phyloP scores from a whole-genome alignment of 768 basidiomycete genomes.

The Suillus subluteus region DNA sequence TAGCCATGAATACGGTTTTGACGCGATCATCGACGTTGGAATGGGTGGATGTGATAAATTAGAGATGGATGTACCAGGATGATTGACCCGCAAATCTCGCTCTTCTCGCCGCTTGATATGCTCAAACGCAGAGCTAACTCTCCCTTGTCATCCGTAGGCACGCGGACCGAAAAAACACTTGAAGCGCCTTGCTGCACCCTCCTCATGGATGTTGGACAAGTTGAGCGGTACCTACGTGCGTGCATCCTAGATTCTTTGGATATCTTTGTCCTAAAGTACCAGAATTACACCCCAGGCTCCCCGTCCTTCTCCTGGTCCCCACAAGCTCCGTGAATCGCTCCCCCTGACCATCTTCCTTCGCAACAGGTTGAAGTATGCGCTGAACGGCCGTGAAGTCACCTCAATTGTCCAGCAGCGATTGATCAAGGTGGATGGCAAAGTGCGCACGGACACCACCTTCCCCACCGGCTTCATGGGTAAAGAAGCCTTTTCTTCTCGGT shows the following conservation, averaged over 20 bases:
- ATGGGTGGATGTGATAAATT: constrained; percentile 32
- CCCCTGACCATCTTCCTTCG: constrained; percentile 97
- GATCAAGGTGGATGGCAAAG: constrained; percentile 98
- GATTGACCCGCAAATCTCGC: not conserved
- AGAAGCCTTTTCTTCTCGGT: constrained; percentile 23
- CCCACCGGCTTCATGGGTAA: constrained; percentile 97
- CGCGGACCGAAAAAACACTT: constrained; percentile 99
- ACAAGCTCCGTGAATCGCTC: constrained; percentile 98
- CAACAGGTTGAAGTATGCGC: constrained; percentile 98
- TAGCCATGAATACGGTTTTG: not conserved
- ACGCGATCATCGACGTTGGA: constrained; percentile 7
- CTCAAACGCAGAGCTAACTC: constrained; percentile 20
- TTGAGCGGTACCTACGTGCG: constrained; percentile 91
- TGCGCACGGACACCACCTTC: constrained; percentile 96
- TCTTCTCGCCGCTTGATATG: constrained; percentile 6
- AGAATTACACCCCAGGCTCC: constrained; percentile 63
- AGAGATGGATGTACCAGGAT: constrained; percentile 24
- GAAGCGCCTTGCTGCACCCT: constrained; percentile 96
- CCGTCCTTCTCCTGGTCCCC: constrained; percentile 96
- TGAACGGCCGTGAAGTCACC: constrained; percentile 95
- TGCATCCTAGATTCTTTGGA: constrained; percentile 15
- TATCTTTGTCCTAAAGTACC: not conserved
- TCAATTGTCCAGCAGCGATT: constrained; percentile 94
- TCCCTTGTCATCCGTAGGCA: constrained; percentile 54
- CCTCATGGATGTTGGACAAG: constrained; percentile 99